Base-by-base conservation (phyloP, 305 asterid genomes). In the Fraxinus sp. region DNA sequence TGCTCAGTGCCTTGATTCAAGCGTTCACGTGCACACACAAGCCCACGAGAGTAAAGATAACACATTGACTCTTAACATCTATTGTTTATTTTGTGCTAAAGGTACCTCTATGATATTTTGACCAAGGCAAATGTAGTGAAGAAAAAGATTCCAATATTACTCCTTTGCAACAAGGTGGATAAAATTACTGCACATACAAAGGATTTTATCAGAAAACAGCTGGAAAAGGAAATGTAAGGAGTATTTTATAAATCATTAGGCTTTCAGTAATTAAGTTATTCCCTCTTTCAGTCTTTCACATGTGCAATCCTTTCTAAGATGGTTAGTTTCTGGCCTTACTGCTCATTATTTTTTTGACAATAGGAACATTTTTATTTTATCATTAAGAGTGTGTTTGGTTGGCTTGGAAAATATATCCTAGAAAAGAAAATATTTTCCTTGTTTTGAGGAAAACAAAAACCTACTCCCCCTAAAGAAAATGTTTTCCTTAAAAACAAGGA, bases 141-240 rank as follows among this genome's bases (percentile, higher is more conserved):
- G 93, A 91, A 82, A 79, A 94, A 91, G 83, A 86, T 88, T 80
- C 97, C 98, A 20, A 37, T 96, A 75, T 85, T 94, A 33, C 84
- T 96, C 72, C 88, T 94, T 72, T 96, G 99, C 92, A 94, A 92
- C 93, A 96, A 96, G 90, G 97, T 94, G 86, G 99, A 96, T 83
- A 94, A 93, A 85, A 92, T 92, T 83, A 92, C 98, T 16, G 99
- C 99, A 73, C 99, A 96, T 82, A 86, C 98, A 26, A 87, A 90
- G 87, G 98, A 94, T 52, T 96, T 94, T 86, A 92, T 96, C 88
- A 85, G 91, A 73, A 94, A 89, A 81, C 97, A 93, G 90, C 92
- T 93, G 83, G 97, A 95, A 89, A 93, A 93, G 89, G 98, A 95
- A 91, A 93, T 93, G 98, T 95, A 80, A 89, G 97, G 39, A 28